These are phyloP conservation scores for Xylaria sp. DNA, from an alignment of 2,329 filamentous ascomycete genomes.

Conservation along the genomic window DNA sequence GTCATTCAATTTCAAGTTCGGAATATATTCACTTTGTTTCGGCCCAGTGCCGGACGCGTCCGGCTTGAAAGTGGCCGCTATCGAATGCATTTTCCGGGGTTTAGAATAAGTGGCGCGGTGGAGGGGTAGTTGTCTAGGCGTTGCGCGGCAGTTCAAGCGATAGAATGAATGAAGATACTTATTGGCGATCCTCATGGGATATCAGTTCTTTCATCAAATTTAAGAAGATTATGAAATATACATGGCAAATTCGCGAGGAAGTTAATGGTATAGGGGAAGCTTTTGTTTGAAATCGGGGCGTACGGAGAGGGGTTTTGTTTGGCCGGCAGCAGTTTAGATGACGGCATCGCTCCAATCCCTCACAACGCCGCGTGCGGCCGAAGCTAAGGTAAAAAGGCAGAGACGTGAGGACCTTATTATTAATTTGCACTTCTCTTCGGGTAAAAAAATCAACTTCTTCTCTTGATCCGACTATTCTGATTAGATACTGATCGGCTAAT, in stretches of 20 bases:
- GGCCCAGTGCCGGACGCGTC: conserved; percentile 54
- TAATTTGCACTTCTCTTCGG: not conserved
- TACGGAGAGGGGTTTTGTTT: conserved; percentile 8
- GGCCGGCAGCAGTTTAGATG: conserved; percentile 13
- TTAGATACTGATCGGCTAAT: not conserved
- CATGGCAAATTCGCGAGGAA: not conserved
- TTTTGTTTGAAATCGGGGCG: conserved; percentile 7
- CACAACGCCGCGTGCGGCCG: not conserved
- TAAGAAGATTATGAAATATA: not conserved
- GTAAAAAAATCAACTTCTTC: not conserved
- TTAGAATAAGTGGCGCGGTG: not conserved
- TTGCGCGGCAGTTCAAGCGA: not conserved
- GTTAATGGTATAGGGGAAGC: not conserved
- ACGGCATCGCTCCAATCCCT: conserved; percentile 21
- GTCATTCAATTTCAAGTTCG: conserved; percentile 76
- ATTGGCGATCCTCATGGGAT: not conserved
- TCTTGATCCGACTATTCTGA: not conserved
- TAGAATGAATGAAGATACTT: not conserved
- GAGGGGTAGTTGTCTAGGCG: not conserved
- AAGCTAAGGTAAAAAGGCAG: not conserved
- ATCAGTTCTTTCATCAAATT: not conserved
- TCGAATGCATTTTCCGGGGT: conserved; percentile 56
- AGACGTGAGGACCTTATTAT: not conserved
- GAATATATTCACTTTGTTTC: conserved; percentile 59
- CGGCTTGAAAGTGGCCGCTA: conserved; percentile 53